Evolutionary conservation across 2,329 filamentous ascomycete genomes (phyloP), one percentile per base, ranked within the genome.

Genomic region (Fonsecaea monophora): DNA sequence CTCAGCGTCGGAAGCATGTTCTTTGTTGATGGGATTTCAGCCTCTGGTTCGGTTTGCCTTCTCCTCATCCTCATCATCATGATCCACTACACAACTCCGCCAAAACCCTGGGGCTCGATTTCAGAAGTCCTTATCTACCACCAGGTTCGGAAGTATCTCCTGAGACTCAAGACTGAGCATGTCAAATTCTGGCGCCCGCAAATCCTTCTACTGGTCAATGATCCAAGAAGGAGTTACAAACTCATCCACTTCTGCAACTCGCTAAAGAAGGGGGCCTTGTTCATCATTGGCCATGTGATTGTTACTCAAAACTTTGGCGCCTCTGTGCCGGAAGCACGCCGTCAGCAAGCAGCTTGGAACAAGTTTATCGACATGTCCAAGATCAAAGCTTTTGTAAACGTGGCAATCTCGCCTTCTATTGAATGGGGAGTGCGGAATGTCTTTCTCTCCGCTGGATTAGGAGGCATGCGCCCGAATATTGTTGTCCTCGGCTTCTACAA

Each of bases 161-260:
- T 96, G 35, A 87, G 92, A n/a, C 81, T 96, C 35, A 89, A 88
- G 58, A 92, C 92, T 40, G 92, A 96, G 73, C 92, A 96, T 75
- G 93, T 96, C 77, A 96, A 96, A 74, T 96, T 96, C 76, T 96
- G 93, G 92, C 85, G 92, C 60, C 92, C 92, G 0, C 92, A 96
- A 71, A 94, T 96, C 53, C 86, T 96, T 56, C 83, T 96, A 0
- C 86, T 96, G 61, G 87, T 95, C 70, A 95, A 94, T 75, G 87
- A 95, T 73, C 90, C 92, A 3, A 85, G 92, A n/a, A 86, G 85
- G 5, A 91, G 95, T 75, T 92, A 91, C 61, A 89, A 91, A 50
- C 84, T 96, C 48, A 94, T 96, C 2, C 91, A 94, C 66, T 96
- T 96, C 72, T 96, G 92, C 79, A 96, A 96, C 76, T 93, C 92